Percentiles rank a stretch among this genome's conserved stretches.
phyloP scores from a whole-genome alignment of 2,329 filamentous ascomycete genomes.

The Phoma sp. region DNA sequence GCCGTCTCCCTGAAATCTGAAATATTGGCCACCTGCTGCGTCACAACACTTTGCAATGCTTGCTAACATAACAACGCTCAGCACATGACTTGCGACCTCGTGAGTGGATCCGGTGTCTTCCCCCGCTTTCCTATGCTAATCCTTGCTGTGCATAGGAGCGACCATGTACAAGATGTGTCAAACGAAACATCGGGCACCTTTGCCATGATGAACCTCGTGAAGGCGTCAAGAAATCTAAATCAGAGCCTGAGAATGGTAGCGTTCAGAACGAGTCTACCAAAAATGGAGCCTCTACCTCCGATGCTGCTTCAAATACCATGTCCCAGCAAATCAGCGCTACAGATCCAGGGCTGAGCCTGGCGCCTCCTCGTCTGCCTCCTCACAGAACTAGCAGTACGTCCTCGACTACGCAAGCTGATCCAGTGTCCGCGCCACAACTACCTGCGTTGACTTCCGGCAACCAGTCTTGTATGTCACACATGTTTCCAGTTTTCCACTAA shows the following conservation, averaged over 20 bases:
- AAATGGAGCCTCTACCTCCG: constrained; percentile 39
- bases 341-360: constrained; percentile 49
- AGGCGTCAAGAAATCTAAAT: constrained; percentile 77
- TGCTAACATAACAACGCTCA: constrained; percentile 46
- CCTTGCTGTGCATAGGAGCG: constrained; percentile 70
- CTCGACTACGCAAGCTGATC: constrained; percentile 74
- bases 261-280: constrained; percentile 40
- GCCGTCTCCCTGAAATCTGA: constrained; percentile 26
- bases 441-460: constrained; percentile 67
- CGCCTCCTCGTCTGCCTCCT: constrained; percentile 43
- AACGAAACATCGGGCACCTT: constrained; percentile 96
- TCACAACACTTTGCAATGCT: constrained; percentile 24
- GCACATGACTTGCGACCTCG: constrained; percentile 63
- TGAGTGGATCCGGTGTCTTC: constrained; percentile 35
- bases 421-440: constrained; percentile 71
- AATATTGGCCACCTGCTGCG: constrained; percentile 17
- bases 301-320: constrained; percentile 34
- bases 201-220: constrained; percentile 98
- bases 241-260: constrained; percentile 49
- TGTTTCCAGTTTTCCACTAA: constrained; percentile 29
- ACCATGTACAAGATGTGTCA: constrained; percentile 96
- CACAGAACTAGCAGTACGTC: constrained; percentile 52
- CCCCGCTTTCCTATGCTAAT: constrained; percentile 42
- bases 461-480: constrained; percentile 73
- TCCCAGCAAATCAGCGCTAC: constrained; percentile 38